Conservation (phyloP, 2,329 filamentous ascomycete species). For the Grosmannia serpens region DNA sequence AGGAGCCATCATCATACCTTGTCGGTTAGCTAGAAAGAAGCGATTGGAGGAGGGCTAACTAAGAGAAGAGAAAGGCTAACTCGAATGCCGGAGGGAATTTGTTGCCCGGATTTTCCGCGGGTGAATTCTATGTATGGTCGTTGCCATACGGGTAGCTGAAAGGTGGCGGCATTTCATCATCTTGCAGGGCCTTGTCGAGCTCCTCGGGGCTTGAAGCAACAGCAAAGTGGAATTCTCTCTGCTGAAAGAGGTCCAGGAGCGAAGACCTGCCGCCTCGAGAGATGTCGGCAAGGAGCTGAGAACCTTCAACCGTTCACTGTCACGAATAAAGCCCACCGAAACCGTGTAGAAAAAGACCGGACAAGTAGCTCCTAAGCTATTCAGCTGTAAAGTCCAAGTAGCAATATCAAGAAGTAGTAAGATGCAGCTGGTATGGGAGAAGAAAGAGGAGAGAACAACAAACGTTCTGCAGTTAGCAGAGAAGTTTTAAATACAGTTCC, state of each 20-base stretch:
- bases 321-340: too few species aligned
- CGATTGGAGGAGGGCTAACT: too few species aligned
- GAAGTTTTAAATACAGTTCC: too few species aligned
- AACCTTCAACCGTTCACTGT: too few species aligned
- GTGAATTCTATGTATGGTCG: neutral
- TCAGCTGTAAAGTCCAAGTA: too few species aligned
- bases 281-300: too few species aligned
- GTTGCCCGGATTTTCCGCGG: neutral
- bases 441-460: too few species aligned
- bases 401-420: too few species aligned
- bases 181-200: neutral
- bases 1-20: neutral
- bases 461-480: too few species aligned
- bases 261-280: neutral
- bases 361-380: too few species aligned
- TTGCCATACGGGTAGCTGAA: neutral
- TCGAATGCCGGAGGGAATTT: neutral
- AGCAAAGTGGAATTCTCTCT: neutral
- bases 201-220: neutral
- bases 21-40: neutral
- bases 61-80: neutral
- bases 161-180: neutral
- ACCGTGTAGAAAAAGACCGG: too few species aligned
- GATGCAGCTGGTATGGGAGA: too few species aligned
- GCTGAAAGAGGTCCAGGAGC: neutral